Evolutionary conservation across 148 eudicot genomes (phyloP), one percentile per base, ranked within the genome.

Genomic region (Rhododendron simsii): DNA sequence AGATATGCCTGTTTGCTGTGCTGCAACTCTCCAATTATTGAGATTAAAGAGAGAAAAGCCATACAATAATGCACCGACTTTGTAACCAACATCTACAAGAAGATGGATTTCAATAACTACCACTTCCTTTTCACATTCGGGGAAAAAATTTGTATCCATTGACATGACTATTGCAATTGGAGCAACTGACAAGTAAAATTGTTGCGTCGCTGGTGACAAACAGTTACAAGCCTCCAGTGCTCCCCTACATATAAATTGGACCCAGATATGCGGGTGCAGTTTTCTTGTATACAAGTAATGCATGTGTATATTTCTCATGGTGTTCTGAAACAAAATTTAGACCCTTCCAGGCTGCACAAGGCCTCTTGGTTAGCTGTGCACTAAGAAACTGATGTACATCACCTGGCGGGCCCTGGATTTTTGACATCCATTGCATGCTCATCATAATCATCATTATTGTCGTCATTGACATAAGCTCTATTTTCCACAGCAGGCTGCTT

Each of bases 401-500:
- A 87, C 83, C 86, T 51, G 37, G 57, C 39, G 37, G 53, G 78
- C 57, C 76, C 57, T 3, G 80, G 78, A 41, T 83, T 65, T 30
- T 84, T 39, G 75, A 53, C 50, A 57, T 86, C 50, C 84, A 83
- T 78, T 87, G 63, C 45, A 39, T 83, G 65, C 78, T 83, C 88
- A 69, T 85, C 87, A 45, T 67, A 15, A 67, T 87, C 85, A 44
- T 78, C 87, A 55, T 41, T 41, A 41, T 41, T 41, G 44, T 84
- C 88, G 21, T 73, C 80, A 23, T 57, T 45, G 12, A 7, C 50
- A 81, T 79, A 80, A 50, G 33, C 79, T 35, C 53, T 78, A 86
- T 37, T 89, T n/a, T 85, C 89, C 55, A 26, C 26, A 81, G 88
- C 47, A 78, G 95, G 93, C 14, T 85, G 90, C 69, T 87, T 90